These are phyloP conservation scores for Lolium perenne DNA, from an alignment of 176 grass and related monocot genomes.

Conservation along the genomic window DNA sequence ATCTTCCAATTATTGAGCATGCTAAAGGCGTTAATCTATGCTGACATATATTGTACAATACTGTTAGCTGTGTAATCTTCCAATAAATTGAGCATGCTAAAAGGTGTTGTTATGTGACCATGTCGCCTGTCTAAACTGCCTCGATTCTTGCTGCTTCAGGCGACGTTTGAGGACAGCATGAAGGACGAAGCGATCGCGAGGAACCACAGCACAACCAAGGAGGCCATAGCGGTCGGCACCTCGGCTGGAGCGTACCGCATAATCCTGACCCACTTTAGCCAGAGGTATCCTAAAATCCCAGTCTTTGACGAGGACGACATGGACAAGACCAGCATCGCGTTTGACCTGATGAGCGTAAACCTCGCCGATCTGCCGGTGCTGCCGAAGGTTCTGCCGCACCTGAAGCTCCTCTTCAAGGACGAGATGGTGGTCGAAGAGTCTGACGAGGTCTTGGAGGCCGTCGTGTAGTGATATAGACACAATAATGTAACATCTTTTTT, in stretches of 20 bases:
- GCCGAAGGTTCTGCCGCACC: constrained; percentile 77
- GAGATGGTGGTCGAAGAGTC: constrained; percentile 63
- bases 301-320: constrained; percentile 79
- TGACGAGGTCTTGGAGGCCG: constrained; percentile 69
- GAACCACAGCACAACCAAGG: constrained; percentile 97
- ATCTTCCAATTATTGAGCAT: constrained; percentile 6
- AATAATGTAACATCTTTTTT: constrained; percentile 26
- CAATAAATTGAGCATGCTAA: neutral
- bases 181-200: constrained; percentile 79
- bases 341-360: constrained; percentile 90
- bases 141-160: constrained; percentile 53
- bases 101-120: neutral
- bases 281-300: constrained; percentile 96
- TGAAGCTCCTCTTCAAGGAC: constrained; percentile 81
- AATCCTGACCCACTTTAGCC: constrained; percentile 93
- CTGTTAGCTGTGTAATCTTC: constrained; percentile 24
- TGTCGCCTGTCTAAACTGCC: constrained; percentile 15
- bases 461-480: constrained; percentile 48
- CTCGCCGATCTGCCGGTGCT: constrained; percentile 68
- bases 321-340: constrained; percentile 83
- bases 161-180: constrained; percentile 95
- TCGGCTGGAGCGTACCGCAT: constrained; percentile 79
- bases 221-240: constrained; percentile 80
- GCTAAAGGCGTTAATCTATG: no score
- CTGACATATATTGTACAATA: constrained; percentile 24